Base-by-base conservation (phyloP, 2,329 filamentous ascomycete species). In the Penicillium frequentans region DNA sequence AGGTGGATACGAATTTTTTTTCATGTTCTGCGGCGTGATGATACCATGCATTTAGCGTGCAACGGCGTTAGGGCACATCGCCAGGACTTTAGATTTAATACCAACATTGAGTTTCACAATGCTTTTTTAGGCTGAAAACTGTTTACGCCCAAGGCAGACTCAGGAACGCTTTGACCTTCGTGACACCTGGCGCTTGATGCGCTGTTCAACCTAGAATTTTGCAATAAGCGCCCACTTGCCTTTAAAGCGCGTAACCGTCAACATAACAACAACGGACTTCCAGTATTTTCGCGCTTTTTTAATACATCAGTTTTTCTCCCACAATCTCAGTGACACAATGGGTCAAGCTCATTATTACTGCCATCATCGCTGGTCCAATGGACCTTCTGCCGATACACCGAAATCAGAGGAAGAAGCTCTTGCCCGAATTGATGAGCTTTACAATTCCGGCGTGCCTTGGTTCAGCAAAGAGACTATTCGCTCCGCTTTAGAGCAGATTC, bases 1-100 rank as follows among this genome's bases (percentile, higher is more conserved):
- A 47, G 45, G 45, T 29, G 19, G 45, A 21, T 51, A 21, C 31
- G 23, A 19, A 26, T 24, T 26, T 27, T 13, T 47, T 44, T 33
- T 45, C 48, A 46, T 43, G 8, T 55, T 48, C 27, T 21, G 44
- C 49, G 52, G 57, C 49, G 56, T 55, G 58, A 58, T 58, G 63
- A 65, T 64, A 64, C 61, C 58, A 65, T 65, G 63, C 49, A 60
- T 60, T 64, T 58, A 56, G 59, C 59, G 51, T 56, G 47, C 49
- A 49, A 52, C 49, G 63, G 64, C 60, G 64, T 64, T 51, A 37
- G 42, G 53, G 29, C 5, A 21, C 21, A 26, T 24, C 10, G 7
- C 19, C 33, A n/a, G 23, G 42, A 21, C 24, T 24, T 23, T 45
- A 50, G 37, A 45, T 29, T 13, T 50, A 52, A 46, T 53, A 45